phyloP scores from a whole-genome alignment of 2,329 filamentous ascomycete species.

The Helicocarpus griseus region DNA sequence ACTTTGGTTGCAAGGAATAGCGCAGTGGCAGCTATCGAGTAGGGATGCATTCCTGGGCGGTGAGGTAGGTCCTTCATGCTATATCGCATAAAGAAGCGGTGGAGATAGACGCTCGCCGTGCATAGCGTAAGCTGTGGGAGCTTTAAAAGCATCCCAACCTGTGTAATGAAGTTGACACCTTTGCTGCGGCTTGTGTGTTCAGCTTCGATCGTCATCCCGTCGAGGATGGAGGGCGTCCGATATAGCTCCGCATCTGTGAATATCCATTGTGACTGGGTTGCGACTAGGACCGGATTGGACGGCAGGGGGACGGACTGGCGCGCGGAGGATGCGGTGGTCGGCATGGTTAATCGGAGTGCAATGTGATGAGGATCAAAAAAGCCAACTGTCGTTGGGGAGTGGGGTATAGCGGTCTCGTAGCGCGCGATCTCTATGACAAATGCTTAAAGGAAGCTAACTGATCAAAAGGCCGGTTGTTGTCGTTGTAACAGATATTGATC shows the following conservation, averaged over 20 bases:
- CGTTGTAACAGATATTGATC: background rate
- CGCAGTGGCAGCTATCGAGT: conserved; percentile 82
- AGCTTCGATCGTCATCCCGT: conserved; percentile 66
- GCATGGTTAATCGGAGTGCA: conserved; percentile 3
- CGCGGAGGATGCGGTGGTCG: conserved; percentile 20
- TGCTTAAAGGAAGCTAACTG: background rate
- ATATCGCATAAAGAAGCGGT: conserved; percentile 87
- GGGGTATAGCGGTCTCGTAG: background rate
- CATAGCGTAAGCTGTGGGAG: conserved; percentile 85
- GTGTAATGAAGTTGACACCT: conserved; percentile 92
- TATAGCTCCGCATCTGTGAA: conserved; percentile 76
- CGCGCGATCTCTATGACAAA: background rate
- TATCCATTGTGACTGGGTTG: conserved; percentile 68
- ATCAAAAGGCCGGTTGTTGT: background rate
- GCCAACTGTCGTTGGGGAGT: background rate
- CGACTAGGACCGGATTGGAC: conserved; percentile 41
- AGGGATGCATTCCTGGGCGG: conserved; percentile 70
- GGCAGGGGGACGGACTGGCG: conserved; percentile 24
- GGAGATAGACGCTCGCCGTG: conserved; percentile 89
- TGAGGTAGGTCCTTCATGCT: conserved; percentile 66
- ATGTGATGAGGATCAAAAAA: background rate
- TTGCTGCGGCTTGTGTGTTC: conserved; percentile 77
- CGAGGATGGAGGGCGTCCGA: conserved; percentile 72
- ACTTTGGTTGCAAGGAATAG: conserved; percentile 95
- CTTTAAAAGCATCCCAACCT: conserved; percentile 86